Conservation (phyloP, 108 stramenopile genomes). For the Skeletonema grethae region DNA sequence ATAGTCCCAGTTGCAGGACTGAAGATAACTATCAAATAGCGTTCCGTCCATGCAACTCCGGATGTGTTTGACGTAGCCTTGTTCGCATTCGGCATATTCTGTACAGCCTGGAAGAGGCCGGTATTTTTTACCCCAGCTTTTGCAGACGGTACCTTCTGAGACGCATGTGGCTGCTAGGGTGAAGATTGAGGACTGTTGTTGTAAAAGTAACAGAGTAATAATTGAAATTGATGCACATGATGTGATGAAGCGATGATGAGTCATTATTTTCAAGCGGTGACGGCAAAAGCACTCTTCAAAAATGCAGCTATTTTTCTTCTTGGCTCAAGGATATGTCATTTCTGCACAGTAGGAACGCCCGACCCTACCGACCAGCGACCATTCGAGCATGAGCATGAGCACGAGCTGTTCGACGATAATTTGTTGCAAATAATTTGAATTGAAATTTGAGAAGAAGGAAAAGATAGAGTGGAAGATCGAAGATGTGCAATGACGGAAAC, state of each 20-base stretch:
- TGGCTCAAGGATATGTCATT: too few species aligned
- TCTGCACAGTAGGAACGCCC: too few species aligned
- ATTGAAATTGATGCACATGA: neutral
- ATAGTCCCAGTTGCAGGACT: neutral
- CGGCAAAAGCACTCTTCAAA: too few species aligned
- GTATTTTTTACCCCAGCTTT: neutral
- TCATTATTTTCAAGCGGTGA: neutral
- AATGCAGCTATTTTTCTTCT: neutral
- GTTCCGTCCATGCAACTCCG: neutral
- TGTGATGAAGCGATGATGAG: neutral
- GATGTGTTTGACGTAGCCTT: neutral
- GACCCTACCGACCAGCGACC: too few species aligned
- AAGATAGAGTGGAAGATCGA: too few species aligned
- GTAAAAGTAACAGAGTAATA: neutral
- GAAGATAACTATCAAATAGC: neutral
- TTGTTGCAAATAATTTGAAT: too few species aligned
- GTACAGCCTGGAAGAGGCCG: neutral
- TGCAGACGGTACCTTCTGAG: neutral
- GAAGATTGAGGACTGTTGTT: neutral
- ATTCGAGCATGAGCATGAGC: too few species aligned
- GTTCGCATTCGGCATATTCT: neutral
- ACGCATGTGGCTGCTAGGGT: neutral
- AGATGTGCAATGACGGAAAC: too few species aligned
- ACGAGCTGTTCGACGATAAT: too few species aligned
- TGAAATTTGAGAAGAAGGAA: too few species aligned